Base-by-base conservation (phyloP, 139 green algal genomes). In the Micractinium sp. region DNA sequence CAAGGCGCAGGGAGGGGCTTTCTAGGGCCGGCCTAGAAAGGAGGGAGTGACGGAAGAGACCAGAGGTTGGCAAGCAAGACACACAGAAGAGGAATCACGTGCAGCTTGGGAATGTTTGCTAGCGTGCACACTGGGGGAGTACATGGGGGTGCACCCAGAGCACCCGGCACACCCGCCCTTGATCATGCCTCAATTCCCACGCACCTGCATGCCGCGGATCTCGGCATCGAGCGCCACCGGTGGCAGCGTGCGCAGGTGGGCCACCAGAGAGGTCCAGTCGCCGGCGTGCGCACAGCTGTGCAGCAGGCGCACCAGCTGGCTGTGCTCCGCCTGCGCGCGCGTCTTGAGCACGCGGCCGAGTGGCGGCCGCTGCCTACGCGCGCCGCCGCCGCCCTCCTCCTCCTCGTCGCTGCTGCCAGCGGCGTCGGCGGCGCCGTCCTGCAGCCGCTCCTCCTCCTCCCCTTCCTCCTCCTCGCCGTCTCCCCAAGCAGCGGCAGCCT, bases 141-240 rank as follows among this genome's bases (percentile, higher is more conserved):
- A n/a, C n/a, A n/a, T n/a, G n/a, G n/a, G n/a, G n/a, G n/a, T n/a
- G n/a, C n/a, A n/a, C n/a, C n/a, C n/a, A n/a, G n/a, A 16, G 31
- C 71, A 77, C 14, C 77, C 38, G 1, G 25, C 22, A 31, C n/a
- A 29, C 4, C 2, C 73, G n/a, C 61, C 76, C 60, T 75, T 7
- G 14, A 71, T n/a, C n/a, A n/a, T n/a, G n/a, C n/a, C n/a, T n/a
- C n/a, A n/a, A n/a, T n/a, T n/a, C 63, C n/a, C 66, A 29, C 91
- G 22, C 73, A 96, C 91, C 94, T 96, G 89, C 91, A 98, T 91
- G 19, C 91, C 86, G 9, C 93, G 92, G 63, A 99, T 86, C 92
- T 98, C 93, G 19, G 91, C 67, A 79, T 99, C 97, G 22, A 98
- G 71, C 3, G 88, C 89, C 4, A 89, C 82, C 9, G 95, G 94